Percentiles rank a stretch among this genome's conserved stretches.
phyloP scores from a whole-genome alignment of 2,329 filamentous ascomycete genomes.

The Penicillium sp. region DNA sequence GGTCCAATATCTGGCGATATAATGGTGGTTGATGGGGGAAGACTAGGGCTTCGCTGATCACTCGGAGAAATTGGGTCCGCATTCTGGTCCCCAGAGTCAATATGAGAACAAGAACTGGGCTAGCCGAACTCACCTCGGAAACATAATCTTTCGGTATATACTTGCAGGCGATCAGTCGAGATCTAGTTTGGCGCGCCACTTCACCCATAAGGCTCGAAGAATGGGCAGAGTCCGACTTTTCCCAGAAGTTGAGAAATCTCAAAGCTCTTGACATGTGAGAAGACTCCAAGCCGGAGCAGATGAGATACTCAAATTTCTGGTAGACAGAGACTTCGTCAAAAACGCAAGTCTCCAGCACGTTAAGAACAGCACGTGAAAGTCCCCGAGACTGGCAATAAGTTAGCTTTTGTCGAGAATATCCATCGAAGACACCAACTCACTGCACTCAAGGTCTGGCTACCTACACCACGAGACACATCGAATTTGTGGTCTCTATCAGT shows the following conservation, averaged over 20 bases:
- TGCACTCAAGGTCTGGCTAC: constrained; percentile 31
- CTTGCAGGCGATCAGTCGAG: constrained; percentile 47
- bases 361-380: constrained; percentile 30
- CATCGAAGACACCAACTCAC: constrained; percentile 25
- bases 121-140: neutral
- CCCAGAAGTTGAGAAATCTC: constrained; percentile 60
- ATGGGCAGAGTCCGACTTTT: constrained; percentile 57
- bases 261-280: constrained; percentile 49
- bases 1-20: constrained; percentile 28
- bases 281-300: constrained; percentile 52
- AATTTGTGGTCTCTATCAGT: constrained; percentile 30
- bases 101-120: neutral
- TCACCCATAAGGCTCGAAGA: constrained; percentile 58
- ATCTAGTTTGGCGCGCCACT: constrained; percentile 57
- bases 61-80: neutral
- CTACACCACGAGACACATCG: constrained; percentile 23
- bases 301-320: constrained; percentile 48
- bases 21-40: constrained; percentile 12
- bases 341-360: constrained; percentile 28
- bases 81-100: neutral
- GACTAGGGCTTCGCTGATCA: neutral
- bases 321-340: constrained; percentile 38
- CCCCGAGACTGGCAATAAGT: constrained; percentile 29
- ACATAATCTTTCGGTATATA: neutral
- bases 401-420: constrained; percentile 11